Base-by-base conservation (phyloP, 305 asterid genomes). In the Striga hermonthica region DNA sequence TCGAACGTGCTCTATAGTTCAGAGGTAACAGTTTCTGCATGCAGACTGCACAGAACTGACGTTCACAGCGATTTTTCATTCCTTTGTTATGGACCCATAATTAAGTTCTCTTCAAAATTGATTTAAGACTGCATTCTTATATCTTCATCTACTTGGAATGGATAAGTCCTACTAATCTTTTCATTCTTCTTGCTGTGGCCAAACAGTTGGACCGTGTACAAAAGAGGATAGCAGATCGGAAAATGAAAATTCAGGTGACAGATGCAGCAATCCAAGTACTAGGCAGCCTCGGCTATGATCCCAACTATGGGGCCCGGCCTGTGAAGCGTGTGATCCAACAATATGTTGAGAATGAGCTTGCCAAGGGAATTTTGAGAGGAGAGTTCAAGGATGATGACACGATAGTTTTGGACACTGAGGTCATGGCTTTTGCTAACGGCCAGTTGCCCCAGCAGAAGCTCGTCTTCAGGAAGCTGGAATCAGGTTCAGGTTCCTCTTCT, bases 281-380 rank as follows among this genome's bases (percentile, higher is more conserved):
- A n/a, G 91, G 91, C 12, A 83, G 78, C 69, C 86, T 88, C 1
- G 99, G 99, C 4, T 93, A 87, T 31, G 99, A 93, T 75, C 96
- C 95, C 0, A 90, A 83, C 81, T 93, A 86, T 4, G 99, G 99
- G n/a, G 99, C 99, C 4, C 74, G 99, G 74, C 97, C 97, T 0
- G 97, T 93, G 78, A 93, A 88, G 83, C 88, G 95, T 5, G 95
- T 88, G 66, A 83, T 90, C 69, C 97, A 93, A 67, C 97, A 93
- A 22, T 70, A 86, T 22, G 79, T 93, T 0, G 99, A 90, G 69
- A 93, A 90, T 39, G 96, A 86, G 82, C 82, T 93, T 4, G 96
- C 99, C 54, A 93, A 83, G 81, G 95, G 96, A 31, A 90, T 93
- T 28, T 67, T 93, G 76, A 82, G 95, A 72, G 96, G 96, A 59